Percentiles rank a stretch among this genome's conserved stretches.
phyloP scores from a whole-genome alignment of 2,329 filamentous ascomycete genomes.

The Talaromyces sp. region DNA sequence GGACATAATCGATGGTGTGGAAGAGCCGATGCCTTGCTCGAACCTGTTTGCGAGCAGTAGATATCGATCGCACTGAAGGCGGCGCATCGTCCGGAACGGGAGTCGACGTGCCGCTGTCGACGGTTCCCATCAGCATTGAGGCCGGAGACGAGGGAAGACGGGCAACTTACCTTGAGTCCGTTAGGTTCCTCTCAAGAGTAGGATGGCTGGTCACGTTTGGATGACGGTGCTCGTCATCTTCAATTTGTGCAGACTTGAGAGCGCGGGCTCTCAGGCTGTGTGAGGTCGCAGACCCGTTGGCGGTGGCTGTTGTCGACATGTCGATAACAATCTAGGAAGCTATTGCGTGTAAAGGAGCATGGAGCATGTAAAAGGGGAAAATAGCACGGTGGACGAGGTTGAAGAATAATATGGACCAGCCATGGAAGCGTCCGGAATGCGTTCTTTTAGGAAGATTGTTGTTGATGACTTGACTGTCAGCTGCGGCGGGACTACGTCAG shows the following conservation, averaged over 20 bases:
- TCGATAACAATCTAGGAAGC: background rate
- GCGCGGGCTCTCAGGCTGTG: slow-evolving; percentile 10
- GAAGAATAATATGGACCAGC: background rate
- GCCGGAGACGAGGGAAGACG: background rate
- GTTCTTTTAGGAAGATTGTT: background rate
- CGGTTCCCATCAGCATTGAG: slow-evolving; percentile 1
- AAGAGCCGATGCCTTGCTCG: slow-evolving; percentile 81
- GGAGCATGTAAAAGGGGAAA: background rate
- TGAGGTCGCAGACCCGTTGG: slow-evolving; percentile 10
- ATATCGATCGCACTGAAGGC: slow-evolving; percentile 84
- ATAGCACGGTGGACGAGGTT: background rate
- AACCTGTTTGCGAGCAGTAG: slow-evolving; percentile 74
- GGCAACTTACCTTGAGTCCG: background rate
- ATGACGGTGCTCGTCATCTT: slow-evolving; percentile 2
- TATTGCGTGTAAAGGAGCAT: background rate
- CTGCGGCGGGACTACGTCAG: background rate
- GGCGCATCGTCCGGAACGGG: slow-evolving; percentile 70
- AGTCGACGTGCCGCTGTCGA: slow-evolving; percentile 8
- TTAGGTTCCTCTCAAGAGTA: background rate
- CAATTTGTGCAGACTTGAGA: slow-evolving; percentile 8
- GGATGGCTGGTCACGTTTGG: background rate
- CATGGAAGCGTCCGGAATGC: background rate
- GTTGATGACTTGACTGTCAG: background rate
- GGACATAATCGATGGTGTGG: slow-evolving; percentile 85
- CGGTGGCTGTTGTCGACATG: slow-evolving; percentile 12